phyloP scores from a whole-genome alignment of 2,329 filamentous ascomycete species.

The Acephala macrosclerotiorum region DNA sequence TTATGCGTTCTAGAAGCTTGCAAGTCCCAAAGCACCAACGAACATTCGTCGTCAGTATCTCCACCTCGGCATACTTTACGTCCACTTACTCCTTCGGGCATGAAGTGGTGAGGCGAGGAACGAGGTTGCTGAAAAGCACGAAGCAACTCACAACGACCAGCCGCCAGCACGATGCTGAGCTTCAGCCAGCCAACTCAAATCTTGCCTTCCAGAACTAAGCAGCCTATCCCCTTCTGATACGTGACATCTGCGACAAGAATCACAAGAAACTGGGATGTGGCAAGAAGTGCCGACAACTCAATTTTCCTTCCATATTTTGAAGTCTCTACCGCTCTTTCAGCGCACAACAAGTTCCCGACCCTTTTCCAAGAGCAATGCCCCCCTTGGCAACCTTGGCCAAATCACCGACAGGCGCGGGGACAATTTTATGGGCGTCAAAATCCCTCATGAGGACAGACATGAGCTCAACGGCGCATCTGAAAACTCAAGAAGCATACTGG shows the following conservation, averaged over 20 bases:
- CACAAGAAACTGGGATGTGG: background rate
- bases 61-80: background rate
- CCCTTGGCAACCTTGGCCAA: conserved; percentile 14
- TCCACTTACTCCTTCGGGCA: background rate
- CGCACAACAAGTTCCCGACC: conserved; percentile 2
- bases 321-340: background rate
- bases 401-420: background rate
- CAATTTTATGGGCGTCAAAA: background rate
- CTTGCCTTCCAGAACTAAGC: background rate
- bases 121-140: background rate
- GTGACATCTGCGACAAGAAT: background rate
- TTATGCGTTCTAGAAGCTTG: background rate
- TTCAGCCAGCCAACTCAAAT: background rate
- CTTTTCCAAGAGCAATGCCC: conserved; percentile 11
- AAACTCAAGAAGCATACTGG: background rate
- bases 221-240: conserved; percentile 6
- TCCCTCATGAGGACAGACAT: background rate
- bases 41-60: background rate
- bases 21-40: background rate
- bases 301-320: background rate
- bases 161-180: background rate
- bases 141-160: background rate
- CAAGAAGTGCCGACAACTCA: conserved; percentile 1
- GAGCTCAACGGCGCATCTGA: background rate
- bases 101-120: background rate